Percentiles rank a stretch among this genome's conserved stretches.
Evolutionary conservation across 108 stramenopile species (phyloP).

Genomic region (Skeletonema marinoi): DNA sequence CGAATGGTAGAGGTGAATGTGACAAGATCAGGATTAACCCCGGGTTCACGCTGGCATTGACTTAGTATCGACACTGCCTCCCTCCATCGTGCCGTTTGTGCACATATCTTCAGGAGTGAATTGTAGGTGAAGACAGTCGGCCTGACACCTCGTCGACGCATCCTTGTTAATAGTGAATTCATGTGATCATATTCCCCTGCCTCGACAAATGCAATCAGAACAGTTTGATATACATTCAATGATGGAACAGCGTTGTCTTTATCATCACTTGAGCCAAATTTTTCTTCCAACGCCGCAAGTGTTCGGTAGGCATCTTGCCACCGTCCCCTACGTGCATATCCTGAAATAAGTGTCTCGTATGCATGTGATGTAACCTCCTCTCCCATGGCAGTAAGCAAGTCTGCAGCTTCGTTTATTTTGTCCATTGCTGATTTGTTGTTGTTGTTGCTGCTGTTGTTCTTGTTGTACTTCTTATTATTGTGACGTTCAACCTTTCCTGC

Average conservation of each 20-base stretch:
- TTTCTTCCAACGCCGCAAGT: conserved; percentile 60
- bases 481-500: conserved; percentile 8
- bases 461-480: conserved; percentile 33
- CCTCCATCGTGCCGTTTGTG: conserved; percentile 60
- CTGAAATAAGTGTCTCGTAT: conserved; percentile 60
- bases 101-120: conserved; percentile 66
- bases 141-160: conserved; percentile 52
- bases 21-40: conserved; percentile 70
- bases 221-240: conserved; percentile 60
- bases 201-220: conserved; percentile 57
- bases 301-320: conserved; percentile 66
- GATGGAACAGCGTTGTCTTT: conserved; percentile 17
- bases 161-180: conserved; percentile 52
- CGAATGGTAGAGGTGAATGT: conserved; percentile 68
- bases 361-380: conserved; percentile 50
- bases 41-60: conserved; percentile 69
- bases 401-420: conserved; percentile 13
- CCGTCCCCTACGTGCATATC: conserved; percentile 46
- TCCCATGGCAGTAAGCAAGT: conserved; percentile 26
- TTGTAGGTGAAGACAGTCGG: conserved; percentile 73
- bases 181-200: conserved; percentile 54
- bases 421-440: conserved; percentile 5
- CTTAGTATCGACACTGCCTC: conserved; percentile 68
- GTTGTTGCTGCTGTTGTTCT: conserved; percentile 18
- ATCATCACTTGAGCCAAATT: not conserved